Evolutionary conservation across 2,329 filamentous ascomycete genomes (phyloP).

Genomic region (Penicillium italicum): DNA sequence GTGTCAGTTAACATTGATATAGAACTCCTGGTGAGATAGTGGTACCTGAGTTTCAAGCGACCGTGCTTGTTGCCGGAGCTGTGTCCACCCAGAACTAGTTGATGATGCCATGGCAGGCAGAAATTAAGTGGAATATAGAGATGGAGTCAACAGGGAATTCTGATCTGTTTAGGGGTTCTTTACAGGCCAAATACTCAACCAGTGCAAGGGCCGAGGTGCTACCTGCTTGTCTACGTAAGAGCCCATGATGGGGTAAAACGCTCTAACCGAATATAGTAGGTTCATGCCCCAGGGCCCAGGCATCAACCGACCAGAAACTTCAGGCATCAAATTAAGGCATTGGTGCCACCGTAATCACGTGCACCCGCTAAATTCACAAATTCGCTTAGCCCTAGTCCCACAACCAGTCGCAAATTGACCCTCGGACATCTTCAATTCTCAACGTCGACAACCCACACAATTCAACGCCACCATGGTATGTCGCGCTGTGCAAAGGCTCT

Average conservation of each 20-base stretch:
- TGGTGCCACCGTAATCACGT: slow-evolving; percentile 18
- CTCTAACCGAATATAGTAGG: neutral
- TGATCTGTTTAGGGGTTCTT: neutral
- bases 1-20: slow-evolving; percentile 15
- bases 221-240: slow-evolving; percentile 8
- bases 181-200: neutral
- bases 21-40: neutral
- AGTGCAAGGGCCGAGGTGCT: slow-evolving; percentile 6
- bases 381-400: slow-evolving; percentile 47
- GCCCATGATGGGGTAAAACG: slow-evolving; percentile 4
- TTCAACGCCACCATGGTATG: slow-evolving; percentile 45
- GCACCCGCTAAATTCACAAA: slow-evolving; percentile 34
- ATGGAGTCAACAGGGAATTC: neutral
- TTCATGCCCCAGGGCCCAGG: neutral
- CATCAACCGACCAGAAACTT: neutral
- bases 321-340: neutral
- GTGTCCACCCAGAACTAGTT: slow-evolving; percentile 75
- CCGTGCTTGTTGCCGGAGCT: slow-evolving; percentile 88
- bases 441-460: slow-evolving; percentile 44
- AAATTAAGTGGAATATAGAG: neutral
- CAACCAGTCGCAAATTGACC: slow-evolving; percentile 42
- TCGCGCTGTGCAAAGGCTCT: slow-evolving; percentile 18
- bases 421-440: slow-evolving; percentile 42
- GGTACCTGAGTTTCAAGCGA: slow-evolving; percentile 83
- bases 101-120: slow-evolving; percentile 50